phyloP scores from a whole-genome alignment of 495 filamentous ascomycete genomes.

The Cetradonia linearis region DNA sequence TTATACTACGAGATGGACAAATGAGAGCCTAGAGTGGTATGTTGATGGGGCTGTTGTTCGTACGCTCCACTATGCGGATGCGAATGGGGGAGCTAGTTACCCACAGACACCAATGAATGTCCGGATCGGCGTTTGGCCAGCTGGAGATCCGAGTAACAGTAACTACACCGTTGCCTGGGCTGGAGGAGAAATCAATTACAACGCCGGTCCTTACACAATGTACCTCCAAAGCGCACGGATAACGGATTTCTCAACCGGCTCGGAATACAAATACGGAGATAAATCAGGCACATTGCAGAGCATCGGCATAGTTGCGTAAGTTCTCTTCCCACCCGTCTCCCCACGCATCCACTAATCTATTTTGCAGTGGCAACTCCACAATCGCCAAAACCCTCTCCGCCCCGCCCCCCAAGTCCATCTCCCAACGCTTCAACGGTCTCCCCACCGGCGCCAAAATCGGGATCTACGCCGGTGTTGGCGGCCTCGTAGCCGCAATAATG shows the following conservation, averaged over 20 bases:
- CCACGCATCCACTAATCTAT: background rate
- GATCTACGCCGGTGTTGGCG: constrained; percentile 44
- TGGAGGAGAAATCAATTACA: constrained; percentile 65
- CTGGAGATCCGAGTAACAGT: constrained; percentile 63
- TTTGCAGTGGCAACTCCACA: constrained; percentile 48
- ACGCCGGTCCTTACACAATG: constrained; percentile 68
- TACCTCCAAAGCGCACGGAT: constrained; percentile 55
- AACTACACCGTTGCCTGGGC: constrained; percentile 62
- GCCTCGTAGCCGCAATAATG: constrained; percentile 41
- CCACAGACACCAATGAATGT: constrained; percentile 87
- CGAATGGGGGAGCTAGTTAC: constrained; percentile 55
- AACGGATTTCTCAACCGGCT: constrained; percentile 57
- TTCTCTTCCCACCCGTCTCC: constrained; percentile 28
- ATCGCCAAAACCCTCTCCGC: constrained; percentile 31
- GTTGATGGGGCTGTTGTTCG: constrained; percentile 64
- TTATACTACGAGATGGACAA: constrained; percentile 85
- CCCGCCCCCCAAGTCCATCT: constrained; percentile 33
- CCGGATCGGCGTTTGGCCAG: constrained; percentile 79
- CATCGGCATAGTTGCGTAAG: constrained; percentile 53
- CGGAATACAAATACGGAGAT: constrained; percentile 60
- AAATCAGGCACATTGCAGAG: constrained; percentile 54
- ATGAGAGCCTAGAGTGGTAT: constrained; percentile 67
- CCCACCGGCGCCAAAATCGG: constrained; percentile 45
- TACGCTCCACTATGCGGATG: constrained; percentile 47
- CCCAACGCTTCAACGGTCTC: constrained; percentile 50